These are phyloP conservation scores for Fusarium annulatum DNA, from an alignment of 2,329 filamentous ascomycete genomes.

Conservation along the genomic window DNA sequence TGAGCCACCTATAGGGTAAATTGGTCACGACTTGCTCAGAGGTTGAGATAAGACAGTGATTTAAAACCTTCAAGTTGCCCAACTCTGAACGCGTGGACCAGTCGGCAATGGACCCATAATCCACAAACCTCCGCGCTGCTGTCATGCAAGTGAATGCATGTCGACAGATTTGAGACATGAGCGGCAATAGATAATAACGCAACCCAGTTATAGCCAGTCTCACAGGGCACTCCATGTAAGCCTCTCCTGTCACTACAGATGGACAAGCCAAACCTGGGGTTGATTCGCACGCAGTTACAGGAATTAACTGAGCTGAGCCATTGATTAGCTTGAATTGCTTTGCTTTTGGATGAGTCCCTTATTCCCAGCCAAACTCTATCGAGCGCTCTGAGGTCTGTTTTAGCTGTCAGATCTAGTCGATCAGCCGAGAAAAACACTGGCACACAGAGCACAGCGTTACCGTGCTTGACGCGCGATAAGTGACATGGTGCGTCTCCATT, in stretches of 20 bases:
- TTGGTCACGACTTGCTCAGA: too few relatives aligned
- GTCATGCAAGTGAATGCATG: conserved; percentile 13
- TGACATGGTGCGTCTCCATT: conserved; percentile 41
- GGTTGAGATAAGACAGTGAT: neutral
- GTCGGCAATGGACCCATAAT: conserved; percentile 17
- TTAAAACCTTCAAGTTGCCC: neutral
- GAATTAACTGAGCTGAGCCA: neutral
- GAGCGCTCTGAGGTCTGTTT: neutral
- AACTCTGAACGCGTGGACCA: neutral
- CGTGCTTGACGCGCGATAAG: conserved; percentile 33
- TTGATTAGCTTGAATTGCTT: neutral
- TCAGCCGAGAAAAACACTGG: conserved; percentile 5
- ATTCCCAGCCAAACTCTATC: neutral
- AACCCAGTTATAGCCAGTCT: conserved; percentile 12
- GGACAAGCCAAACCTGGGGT: neutral
- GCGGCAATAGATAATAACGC: neutral
- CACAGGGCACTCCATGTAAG: conserved; percentile 23
- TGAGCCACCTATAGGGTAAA: neutral
- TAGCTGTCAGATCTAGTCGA: neutral
- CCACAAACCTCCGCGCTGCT: conserved; percentile 9
- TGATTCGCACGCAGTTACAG: neutral
- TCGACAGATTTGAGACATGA: conserved; percentile 12
- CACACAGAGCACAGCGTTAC: conserved; percentile 4
- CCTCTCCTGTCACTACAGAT: neutral
- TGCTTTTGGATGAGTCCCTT: neutral